Conservation (phyloP, 139 green algal species). For the Yamagishiella unicocca region DNA sequence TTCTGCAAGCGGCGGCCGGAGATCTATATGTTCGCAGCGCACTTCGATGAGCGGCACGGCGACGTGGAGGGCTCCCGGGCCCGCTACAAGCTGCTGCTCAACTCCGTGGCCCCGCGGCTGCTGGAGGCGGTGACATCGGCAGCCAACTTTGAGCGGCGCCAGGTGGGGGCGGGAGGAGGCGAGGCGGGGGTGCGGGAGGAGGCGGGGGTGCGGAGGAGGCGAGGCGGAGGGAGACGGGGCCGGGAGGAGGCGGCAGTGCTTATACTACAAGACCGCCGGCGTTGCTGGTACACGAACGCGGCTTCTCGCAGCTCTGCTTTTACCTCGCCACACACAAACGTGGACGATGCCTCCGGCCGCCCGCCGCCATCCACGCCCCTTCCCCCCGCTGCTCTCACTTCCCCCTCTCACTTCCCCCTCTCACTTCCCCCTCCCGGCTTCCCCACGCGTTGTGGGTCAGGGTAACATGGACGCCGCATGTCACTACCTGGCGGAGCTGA, state of each 20-base stretch:
- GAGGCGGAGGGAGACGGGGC: too few relatives aligned
- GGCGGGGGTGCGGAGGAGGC: background rate
- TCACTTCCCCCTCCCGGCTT: background rate
- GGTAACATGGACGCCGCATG: constrained; percentile 61
- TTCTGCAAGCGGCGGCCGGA: constrained; percentile 79
- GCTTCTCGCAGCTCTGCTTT: too few relatives aligned
- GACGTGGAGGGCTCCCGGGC: constrained; percentile 65
- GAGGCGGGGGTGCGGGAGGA: background rate
- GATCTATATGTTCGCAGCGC: constrained; percentile 78
- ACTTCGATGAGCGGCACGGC: constrained; percentile 75
- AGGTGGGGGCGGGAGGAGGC: constrained; percentile 39
- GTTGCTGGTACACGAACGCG: too few relatives aligned
- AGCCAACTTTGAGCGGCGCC: constrained; percentile 82
- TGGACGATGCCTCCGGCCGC: too few relatives aligned
- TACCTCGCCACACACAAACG: too few relatives aligned
- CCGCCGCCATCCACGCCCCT: too few relatives aligned
- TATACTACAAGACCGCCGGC: too few relatives aligned
- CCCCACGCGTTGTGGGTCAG: constrained; percentile 22
- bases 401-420: too few relatives aligned
- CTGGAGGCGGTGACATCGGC: constrained; percentile 66
- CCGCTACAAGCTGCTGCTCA: constrained; percentile 59
- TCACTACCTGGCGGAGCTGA: constrained; percentile 62
- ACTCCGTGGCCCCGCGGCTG: constrained; percentile 67
- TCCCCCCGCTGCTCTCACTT: too few relatives aligned
- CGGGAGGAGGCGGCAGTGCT: too few relatives aligned